Percentiles rank a stretch among this genome's conserved stretches.
phyloP scores from a whole-genome alignment of 2,329 filamentous ascomycete genomes.

The Xenosphaeropsis pyriputrescens region DNA sequence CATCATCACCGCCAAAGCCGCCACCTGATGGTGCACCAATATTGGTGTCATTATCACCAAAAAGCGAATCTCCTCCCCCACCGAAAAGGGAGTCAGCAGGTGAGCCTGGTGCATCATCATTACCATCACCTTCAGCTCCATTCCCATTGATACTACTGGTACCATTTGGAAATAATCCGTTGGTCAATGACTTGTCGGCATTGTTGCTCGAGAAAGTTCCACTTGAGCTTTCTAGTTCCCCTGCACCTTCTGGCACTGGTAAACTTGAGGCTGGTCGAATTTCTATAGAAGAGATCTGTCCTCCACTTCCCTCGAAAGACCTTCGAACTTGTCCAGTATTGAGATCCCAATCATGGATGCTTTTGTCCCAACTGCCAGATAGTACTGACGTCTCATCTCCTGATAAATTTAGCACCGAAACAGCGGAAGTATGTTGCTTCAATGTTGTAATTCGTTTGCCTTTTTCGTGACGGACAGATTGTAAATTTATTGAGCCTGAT shows the following conservation, averaged over 20 bases:
- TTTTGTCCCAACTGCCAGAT: constrained; percentile 95
- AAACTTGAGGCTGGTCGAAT: constrained; percentile 63
- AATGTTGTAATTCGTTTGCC: constrained; percentile 76
- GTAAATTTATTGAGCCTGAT: constrained; percentile 82
- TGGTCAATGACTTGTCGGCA: constrained; percentile 35
- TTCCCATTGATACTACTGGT: constrained; percentile 22
- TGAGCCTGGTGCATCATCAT: constrained; percentile 46
- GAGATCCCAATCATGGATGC: constrained; percentile 85
- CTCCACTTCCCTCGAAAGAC: constrained; percentile 60
- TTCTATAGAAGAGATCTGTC: constrained; percentile 83
- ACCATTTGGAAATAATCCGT: constrained; percentile 30
- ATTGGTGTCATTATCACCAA: constrained; percentile 62
- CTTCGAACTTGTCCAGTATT: constrained; percentile 69
- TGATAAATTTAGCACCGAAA: constrained; percentile 71
- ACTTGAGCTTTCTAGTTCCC: constrained; percentile 39
- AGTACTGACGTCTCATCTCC: constrained; percentile 77
- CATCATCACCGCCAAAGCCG: constrained; percentile 65
- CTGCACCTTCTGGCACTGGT: constrained; percentile 60
- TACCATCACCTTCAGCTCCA: constrained; percentile 21
- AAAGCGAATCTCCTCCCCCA: constrained; percentile 62
- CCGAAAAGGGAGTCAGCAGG: constrained; percentile 67
- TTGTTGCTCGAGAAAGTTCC: constrained; percentile 72
- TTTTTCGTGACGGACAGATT: constrained; percentile 87
- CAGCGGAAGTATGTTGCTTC: constrained; percentile 76
- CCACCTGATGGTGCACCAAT: constrained; percentile 35